phyloP scores from a whole-genome alignment of 345 rosid species.

The Erodium maritimum region DNA sequence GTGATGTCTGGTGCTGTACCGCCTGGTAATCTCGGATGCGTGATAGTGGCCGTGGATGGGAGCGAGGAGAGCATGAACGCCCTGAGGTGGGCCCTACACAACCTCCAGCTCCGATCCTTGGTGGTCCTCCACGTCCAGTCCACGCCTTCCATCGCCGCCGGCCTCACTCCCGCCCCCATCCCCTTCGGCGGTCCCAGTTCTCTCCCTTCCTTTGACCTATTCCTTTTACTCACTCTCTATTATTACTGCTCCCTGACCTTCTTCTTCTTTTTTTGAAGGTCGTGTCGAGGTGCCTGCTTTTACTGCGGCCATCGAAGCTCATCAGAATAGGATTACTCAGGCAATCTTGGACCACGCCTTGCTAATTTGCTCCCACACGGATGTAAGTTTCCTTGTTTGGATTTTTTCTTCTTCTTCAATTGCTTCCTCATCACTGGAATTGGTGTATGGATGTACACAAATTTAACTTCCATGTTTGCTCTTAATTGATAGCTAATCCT shows the following conservation, averaged over 20 bases:
- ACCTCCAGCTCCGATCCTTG: slow-evolving; percentile 48
- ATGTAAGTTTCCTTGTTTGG: slow-evolving; percentile 17
- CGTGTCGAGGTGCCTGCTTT: slow-evolving; percentile 79
- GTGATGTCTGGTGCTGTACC: too few relatives aligned
- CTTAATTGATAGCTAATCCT: too few relatives aligned
- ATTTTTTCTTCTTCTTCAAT: not conserved
- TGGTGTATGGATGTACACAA: too few relatives aligned
- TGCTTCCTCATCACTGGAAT: too few relatives aligned
- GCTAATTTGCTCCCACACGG: slow-evolving; percentile 43
- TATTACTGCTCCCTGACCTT: not conserved
- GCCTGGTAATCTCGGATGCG: slow-evolving; percentile 45
- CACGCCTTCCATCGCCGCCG: slow-evolving; percentile 60
- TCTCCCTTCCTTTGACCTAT: slow-evolving; percentile 2
- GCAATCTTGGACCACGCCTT: slow-evolving; percentile 47
- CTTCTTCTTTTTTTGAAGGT: slow-evolving; percentile 19
- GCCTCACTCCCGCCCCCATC: slow-evolving; percentile 66
- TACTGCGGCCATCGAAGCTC: slow-evolving; percentile 73
- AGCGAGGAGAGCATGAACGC: slow-evolving; percentile 89
- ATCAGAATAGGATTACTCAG: slow-evolving; percentile 62
- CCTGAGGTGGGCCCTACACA: slow-evolving; percentile 65
- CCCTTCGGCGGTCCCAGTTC: slow-evolving; percentile 95
- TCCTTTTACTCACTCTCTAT: not conserved
- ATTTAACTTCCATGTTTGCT: too few relatives aligned
- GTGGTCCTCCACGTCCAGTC: slow-evolving; percentile 68
- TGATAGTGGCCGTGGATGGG: slow-evolving; percentile 75